These are phyloP conservation scores for Rickenella mellea DNA, from an alignment of 768 basidiomycete genomes.

Conservation along the genomic window DNA sequence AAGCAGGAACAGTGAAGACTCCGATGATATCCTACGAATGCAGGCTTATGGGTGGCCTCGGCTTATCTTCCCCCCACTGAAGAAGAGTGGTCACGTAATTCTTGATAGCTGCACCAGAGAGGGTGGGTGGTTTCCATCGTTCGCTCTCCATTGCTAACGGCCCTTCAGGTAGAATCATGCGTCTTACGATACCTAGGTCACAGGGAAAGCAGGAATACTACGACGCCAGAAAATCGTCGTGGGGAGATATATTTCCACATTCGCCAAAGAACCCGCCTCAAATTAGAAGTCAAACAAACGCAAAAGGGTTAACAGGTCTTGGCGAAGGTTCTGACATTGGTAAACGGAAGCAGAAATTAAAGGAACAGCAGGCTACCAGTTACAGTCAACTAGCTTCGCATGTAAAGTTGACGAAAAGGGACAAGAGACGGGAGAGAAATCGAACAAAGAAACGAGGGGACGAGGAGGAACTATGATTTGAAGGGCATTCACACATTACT, in stretches of 20 bases:
- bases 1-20: conserved; percentile 15
- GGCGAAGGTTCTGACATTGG: conserved; percentile 41
- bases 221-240: conserved; percentile 85
- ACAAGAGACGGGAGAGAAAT: conserved; percentile 16
- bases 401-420: conserved; percentile 29
- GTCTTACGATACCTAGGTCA: conserved; percentile 84
- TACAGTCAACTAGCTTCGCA: conserved; percentile 29
- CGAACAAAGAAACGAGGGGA: conserved; percentile 5
- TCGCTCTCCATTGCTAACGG: background rate
- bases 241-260: conserved; percentile 97
- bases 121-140: conserved; percentile 36
- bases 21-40: conserved; percentile 47
- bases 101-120: conserved; percentile 80
- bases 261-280: conserved; percentile 69
- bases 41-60: conserved; percentile 89
- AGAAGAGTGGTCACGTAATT: conserved; percentile 84
- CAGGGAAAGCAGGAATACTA: conserved; percentile 95
- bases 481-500: background rate
- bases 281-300: conserved; percentile 38
- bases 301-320: conserved; percentile 7
- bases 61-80: conserved; percentile 85
- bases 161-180: conserved; percentile 76
- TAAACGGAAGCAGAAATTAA: conserved; percentile 30
- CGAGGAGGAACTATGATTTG: background rate
- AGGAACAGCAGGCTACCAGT: conserved; percentile 21